These are phyloP conservation scores for Metschnikowia peoriensis DNA, from an alignment of 805 yeast genomes.

Conservation along the genomic window DNA sequence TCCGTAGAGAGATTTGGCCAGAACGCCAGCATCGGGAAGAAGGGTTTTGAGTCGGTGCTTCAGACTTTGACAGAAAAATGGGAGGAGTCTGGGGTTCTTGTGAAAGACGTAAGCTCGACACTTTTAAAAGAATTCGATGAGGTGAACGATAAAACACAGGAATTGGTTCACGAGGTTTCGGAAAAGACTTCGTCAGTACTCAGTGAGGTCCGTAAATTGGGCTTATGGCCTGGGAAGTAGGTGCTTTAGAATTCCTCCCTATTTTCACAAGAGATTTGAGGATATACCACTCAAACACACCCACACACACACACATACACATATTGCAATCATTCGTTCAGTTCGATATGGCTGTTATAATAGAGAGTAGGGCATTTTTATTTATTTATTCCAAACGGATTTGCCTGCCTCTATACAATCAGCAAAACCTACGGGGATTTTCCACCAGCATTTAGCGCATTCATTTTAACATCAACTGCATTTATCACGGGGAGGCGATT, in stretches of 20 bases:
- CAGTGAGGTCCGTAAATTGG: conserved; percentile 20
- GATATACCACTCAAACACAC: background rate
- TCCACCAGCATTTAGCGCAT: background rate
- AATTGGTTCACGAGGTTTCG: conserved; percentile 16
- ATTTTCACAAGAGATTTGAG: background rate
- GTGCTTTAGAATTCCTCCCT: no score
- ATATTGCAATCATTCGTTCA: background rate
- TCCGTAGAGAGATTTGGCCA: conserved; percentile 83
- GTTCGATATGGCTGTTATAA: background rate
- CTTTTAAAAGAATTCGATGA: conserved; percentile 28
- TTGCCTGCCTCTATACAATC: background rate
- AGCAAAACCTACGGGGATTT: background rate
- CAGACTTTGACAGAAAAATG: conserved; percentile 46
- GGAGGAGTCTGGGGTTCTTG: conserved; percentile 40
- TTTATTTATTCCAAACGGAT: no score
- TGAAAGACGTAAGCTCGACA: conserved; percentile 28
- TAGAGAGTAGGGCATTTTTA: background rate
- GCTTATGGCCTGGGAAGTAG: conserved; percentile 15
- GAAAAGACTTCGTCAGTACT: conserved; percentile 18
- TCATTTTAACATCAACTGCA: conserved; percentile 2
- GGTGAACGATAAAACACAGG: conserved; percentile 23
- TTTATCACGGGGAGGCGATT: conserved; percentile 3
- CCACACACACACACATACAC: background rate
- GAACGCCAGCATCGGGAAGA: conserved; percentile 78
- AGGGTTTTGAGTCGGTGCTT: conserved; percentile 83